These are phyloP conservation scores for Trichoderma arundinaceum DNA, from an alignment of 2,329 filamentous ascomycete species.

Conservation along the genomic window DNA sequence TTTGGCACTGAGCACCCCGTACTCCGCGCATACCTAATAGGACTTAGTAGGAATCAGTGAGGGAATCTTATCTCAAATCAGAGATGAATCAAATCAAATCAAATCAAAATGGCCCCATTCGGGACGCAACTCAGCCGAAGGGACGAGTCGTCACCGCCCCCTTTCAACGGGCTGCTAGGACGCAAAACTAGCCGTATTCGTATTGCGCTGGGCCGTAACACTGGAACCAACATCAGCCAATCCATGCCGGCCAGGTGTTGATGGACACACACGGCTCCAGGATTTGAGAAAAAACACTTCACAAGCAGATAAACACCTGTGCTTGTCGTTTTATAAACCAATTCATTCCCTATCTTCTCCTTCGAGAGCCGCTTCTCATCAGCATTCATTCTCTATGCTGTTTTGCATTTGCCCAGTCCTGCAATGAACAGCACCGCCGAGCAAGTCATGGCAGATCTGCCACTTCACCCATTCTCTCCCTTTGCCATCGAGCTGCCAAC, in stretches of 20 bases:
- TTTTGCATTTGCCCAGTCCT: not conserved
- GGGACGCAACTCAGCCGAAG: not conserved
- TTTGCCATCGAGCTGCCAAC: conserved; percentile 63
- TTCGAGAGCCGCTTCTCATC: not conserved
- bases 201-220: conserved; percentile 22
- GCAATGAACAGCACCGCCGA: conserved; percentile 23
- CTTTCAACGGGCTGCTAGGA: not conserved
- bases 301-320: not conserved
- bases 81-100: not conserved
- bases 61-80: not conserved
- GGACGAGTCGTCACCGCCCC: conserved; percentile 23
- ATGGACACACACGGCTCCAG: not conserved
- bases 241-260: conserved; percentile 24
- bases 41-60: too few species aligned
- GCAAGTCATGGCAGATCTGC: conserved; percentile 26
- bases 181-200: conserved; percentile 20
- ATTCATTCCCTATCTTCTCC: not conserved
- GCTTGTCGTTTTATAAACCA: not conserved
- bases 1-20: not conserved
- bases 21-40: too few species aligned
- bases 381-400: not conserved
- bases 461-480: conserved; percentile 73
- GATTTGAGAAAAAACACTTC: not conserved
- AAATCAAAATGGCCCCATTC: conserved; percentile 4
- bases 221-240: conserved; percentile 23